Percentiles rank a stretch among this genome's conserved stretches.
Evolutionary conservation across 495 filamentous ascomycete genomes (phyloP).

Genomic region (Penicillium bialowiezense): DNA sequence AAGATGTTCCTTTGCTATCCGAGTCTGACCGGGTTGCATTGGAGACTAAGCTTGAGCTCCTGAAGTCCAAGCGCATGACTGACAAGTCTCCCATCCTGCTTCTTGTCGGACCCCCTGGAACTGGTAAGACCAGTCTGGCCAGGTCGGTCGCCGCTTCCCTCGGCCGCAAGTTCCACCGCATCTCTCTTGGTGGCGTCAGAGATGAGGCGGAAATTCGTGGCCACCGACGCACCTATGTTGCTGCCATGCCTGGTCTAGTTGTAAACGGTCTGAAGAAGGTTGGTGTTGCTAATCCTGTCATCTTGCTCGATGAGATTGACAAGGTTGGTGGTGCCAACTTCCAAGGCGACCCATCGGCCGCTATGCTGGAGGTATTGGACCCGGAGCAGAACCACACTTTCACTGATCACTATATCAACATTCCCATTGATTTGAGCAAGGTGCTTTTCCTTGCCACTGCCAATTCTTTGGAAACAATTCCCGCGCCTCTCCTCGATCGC

Average conservation of each 20-base stretch:
- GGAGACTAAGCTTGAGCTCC: conserved; percentile 60
- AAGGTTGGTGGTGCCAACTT: conserved; percentile 91
- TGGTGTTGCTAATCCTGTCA: conserved; percentile 92
- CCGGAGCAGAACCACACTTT: conserved; percentile 97
- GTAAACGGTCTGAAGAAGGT: conserved; percentile 96
- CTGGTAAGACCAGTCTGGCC: conserved; percentile 95
- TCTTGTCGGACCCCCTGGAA: conserved; percentile 90
- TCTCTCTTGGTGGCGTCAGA: conserved; percentile 91
- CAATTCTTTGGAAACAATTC: conserved; percentile 94
- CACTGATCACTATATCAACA: conserved; percentile 93
- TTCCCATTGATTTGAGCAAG: conserved; percentile 93
- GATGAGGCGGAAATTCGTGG: conserved; percentile 98
- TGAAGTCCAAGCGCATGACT: conserved; percentile 72
- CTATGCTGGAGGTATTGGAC: conserved; percentile 97
- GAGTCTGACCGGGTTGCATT: conserved; percentile 46
- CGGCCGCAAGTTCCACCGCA: conserved; percentile 93
- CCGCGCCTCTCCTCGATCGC: conserved; percentile 87
- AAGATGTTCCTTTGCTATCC: conserved; percentile 29
- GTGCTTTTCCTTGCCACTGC: conserved; percentile 99
- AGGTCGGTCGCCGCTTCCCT: conserved; percentile 88
- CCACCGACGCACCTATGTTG: conserved; percentile 94
- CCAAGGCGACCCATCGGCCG: conserved; percentile 96
- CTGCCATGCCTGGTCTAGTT: conserved; percentile 95
- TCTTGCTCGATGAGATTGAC: conserved; percentile 97
- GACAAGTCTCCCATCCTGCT: conserved; percentile 97